phyloP scores from a whole-genome alignment of 208 protist species.

The Porcisia deanei region DNA sequence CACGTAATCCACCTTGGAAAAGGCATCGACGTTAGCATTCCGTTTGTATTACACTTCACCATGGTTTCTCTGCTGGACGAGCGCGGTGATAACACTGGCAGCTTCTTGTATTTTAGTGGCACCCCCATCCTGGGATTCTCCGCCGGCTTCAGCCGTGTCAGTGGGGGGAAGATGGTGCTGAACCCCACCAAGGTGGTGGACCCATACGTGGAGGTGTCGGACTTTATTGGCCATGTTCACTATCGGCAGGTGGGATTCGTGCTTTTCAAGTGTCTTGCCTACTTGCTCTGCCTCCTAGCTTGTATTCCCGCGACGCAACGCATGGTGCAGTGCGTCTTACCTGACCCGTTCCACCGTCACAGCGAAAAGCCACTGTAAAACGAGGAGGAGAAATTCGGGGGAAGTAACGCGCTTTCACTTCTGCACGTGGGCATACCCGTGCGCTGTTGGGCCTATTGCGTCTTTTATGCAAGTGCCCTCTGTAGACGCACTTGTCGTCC shows the following conservation, averaged over 20 bases:
- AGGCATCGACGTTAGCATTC: slow-evolving; percentile 81
- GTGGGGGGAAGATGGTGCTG: slow-evolving; percentile 66
- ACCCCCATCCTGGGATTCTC: slow-evolving; percentile 83
- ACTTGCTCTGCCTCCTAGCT: slow-evolving; percentile 59
- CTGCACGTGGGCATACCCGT: neutral
- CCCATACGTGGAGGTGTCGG: slow-evolving; percentile 53
- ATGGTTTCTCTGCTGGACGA: slow-evolving; percentile 86
- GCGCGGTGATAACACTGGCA: slow-evolving; percentile 73
- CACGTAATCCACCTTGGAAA: slow-evolving; percentile 79
- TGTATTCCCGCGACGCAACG: slow-evolving; percentile 74
- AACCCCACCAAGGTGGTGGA: slow-evolving; percentile 71
- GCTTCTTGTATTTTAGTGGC: slow-evolving; percentile 84
- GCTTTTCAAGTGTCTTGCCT: slow-evolving; percentile 60
- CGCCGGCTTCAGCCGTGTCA: slow-evolving; percentile 58
- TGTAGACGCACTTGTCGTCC: neutral
- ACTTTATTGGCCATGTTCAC: slow-evolving; percentile 81
- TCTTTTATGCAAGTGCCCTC: neutral
- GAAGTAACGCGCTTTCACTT: neutral
- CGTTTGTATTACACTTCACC: slow-evolving; percentile 80
- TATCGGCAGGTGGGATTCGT: slow-evolving; percentile 82
- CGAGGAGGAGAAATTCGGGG: neutral
- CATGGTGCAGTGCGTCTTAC: slow-evolving; percentile 59
- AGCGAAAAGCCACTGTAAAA: slow-evolving; percentile 45
- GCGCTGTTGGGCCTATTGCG: neutral
- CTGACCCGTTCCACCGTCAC: slow-evolving; percentile 78